Percentiles rank a stretch among this genome's conserved stretches.
Conservation (phyloP, 257 asterid genomes). For the Nicotiana otophora region DNA sequence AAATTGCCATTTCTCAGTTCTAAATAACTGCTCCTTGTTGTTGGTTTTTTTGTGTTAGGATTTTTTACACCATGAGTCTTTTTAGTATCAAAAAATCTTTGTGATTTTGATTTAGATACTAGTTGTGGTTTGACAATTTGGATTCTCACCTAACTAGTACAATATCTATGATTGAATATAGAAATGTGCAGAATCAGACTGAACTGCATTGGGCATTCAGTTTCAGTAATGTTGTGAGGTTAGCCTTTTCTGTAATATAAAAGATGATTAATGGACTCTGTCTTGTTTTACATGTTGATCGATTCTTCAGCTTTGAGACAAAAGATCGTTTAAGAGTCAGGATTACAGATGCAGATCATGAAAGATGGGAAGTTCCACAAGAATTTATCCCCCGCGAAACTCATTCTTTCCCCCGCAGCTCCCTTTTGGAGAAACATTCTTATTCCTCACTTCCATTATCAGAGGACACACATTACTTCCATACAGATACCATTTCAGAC, state of each 20-base stretch:
- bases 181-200: too few relatives aligned
- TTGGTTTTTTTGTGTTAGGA: too few relatives aligned
- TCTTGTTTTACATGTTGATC: background rate
- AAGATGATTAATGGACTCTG: background rate
- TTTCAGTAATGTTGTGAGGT: background rate
- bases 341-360: slow-evolving; percentile 11
- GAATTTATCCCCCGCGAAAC: slow-evolving; percentile 9
- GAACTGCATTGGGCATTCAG: background rate
- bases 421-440: background rate
- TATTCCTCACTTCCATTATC: background rate
- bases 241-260: background rate
- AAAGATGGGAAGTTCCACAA: slow-evolving; percentile 14
- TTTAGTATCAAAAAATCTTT: too few relatives aligned
- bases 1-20: too few relatives aligned
- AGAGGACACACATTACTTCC: background rate
- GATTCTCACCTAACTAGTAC: too few relatives aligned
- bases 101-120: too few relatives aligned
- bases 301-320: slow-evolving; percentile 9
- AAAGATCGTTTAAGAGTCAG: slow-evolving; percentile 8
- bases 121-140: too few relatives aligned
- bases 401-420: background rate
- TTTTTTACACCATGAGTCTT: too few relatives aligned
- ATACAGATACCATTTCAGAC: slow-evolving; percentile 23
- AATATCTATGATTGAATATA: too few relatives aligned
- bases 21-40: too few relatives aligned